Base-by-base conservation (phyloP, 768 basidiomycete species). In the Guyanaporus albipodus region DNA sequence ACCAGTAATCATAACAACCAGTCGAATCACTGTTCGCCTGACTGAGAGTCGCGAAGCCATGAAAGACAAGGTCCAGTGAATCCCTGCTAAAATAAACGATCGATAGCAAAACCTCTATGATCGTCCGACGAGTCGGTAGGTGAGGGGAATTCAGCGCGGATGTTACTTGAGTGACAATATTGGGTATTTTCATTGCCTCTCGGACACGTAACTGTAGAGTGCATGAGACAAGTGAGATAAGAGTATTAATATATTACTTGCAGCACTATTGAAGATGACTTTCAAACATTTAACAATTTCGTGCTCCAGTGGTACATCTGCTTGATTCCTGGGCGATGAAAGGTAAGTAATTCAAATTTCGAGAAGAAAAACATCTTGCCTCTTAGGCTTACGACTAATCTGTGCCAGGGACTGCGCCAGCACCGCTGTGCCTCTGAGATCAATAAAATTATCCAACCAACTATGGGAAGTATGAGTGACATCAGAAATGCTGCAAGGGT, bases 261-360 rank as follows among this genome's bases (percentile, higher is more conserved):
- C 83, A 39, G 62, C 61, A 57, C 70, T 76, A 57, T 94, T 94
- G 32, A 96, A 71, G 22, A 95, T 85, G 22, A 80, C 80, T 60
- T 81, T 86, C 50, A 98, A 67, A 64, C 90, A 92, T 66, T 92
- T 95, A 48, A 87, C 78, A 41, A 94, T 72, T 69, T 97, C 95
- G 42, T 90, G 81, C 66, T 98, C 95, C 19, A 96, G 68, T 12
- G 69, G 64, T 28, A 78, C 75, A 58, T 97, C 92, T 15, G 67
- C 63, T 40, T 81, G 29, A 18, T 14, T 53, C 44, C 58, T 49
- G 48, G 29, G 34, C 52, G 27, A 52, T 44, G 39, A 49, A 42
- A 8, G 19, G 15, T 55, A 6, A 34, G 50, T 21, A 36, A 24
- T 22, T 17, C 8, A 36, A 36, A n/a, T 0, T 8, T 6, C 4